phyloP scores from a whole-genome alignment of 441 rosid species.

The Euphorbia celastroides region DNA sequence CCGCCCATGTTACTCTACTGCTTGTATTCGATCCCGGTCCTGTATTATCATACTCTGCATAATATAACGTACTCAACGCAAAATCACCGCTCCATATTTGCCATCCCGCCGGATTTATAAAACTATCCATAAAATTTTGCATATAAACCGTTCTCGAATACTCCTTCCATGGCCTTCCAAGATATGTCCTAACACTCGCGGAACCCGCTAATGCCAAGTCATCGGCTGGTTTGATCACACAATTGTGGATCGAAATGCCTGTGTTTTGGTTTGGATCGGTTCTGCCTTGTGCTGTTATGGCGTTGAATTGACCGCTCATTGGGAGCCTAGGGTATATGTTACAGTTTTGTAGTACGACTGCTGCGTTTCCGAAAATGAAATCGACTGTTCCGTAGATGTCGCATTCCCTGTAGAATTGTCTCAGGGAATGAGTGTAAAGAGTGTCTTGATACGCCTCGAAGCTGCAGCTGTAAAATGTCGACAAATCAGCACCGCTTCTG shows the following conservation, averaged over 20 bases:
- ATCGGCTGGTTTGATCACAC: constrained; percentile 36
- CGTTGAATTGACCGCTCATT: constrained; percentile 53
- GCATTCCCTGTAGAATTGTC: constrained; percentile 59
- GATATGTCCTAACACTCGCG: constrained; percentile 32
- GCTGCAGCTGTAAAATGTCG: constrained; percentile 54
- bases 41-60: constrained; percentile 45
- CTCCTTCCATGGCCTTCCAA: constrained; percentile 74
- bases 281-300: constrained; percentile 72
- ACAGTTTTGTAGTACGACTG: constrained; percentile 52
- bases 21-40: constrained; percentile 48
- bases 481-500: constrained; percentile 51
- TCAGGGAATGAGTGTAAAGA: constrained; percentile 43
- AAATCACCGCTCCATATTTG: constrained; percentile 38
- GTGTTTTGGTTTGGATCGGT: constrained; percentile 70
- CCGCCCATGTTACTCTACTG: constrained; percentile 49
- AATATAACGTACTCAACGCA: constrained; percentile 45
- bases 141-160: constrained; percentile 58
- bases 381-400: constrained; percentile 60
- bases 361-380: constrained; percentile 69
- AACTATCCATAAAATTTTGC: constrained; percentile 37
- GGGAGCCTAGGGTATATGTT: constrained; percentile 51
- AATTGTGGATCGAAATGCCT: constrained; percentile 53
- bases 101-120: constrained; percentile 54
- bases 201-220: constrained; percentile 39
- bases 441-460: constrained; percentile 62